These are phyloP conservation scores for Russula dissimulans DNA, from an alignment of 768 basidiomycete species.

Conservation along the genomic window DNA sequence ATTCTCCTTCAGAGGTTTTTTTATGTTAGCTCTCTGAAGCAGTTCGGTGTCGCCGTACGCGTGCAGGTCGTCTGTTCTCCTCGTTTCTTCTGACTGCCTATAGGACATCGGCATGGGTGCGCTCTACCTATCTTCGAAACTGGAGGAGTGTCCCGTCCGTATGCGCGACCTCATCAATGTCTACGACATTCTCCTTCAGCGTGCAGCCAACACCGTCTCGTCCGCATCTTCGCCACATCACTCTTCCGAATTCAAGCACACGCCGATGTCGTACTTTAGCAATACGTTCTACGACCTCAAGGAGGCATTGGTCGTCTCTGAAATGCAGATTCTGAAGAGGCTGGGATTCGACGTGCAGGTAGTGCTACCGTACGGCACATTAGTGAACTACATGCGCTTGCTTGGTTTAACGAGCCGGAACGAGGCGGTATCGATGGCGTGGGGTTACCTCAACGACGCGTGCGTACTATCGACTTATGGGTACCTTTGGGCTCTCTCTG, in stretches of 20 bases:
- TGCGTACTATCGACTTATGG: conserved; percentile 33
- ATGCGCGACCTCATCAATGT: conserved; percentile 94
- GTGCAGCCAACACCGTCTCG: conserved; percentile 45
- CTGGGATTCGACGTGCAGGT: conserved; percentile 94
- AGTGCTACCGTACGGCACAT: conserved; percentile 85
- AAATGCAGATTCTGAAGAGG: conserved; percentile 96
- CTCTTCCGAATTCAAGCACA: conserved; percentile 44
- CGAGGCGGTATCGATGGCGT: conserved; percentile 66
- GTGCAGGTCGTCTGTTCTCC: conserved; percentile 24
- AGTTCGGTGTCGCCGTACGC: conserved; percentile 86
- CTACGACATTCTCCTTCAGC: conserved; percentile 82
- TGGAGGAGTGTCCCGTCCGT: conserved; percentile 85
- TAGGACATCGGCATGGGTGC: conserved; percentile 89
- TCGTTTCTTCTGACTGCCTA: not conserved
- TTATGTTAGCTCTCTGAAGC: conserved; percentile 91
- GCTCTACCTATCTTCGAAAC: conserved; percentile 78
- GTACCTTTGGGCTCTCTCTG: not conserved
- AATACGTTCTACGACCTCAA: conserved; percentile 89
- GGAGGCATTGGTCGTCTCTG: conserved; percentile 85
- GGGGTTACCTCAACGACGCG: conserved; percentile 97
- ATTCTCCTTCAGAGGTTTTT: conserved; percentile 96
- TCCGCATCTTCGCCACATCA: conserved; percentile 27
- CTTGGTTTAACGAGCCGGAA: conserved; percentile 72
- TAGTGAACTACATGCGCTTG: conserved; percentile 89
- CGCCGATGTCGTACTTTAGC: conserved; percentile 85